Percentiles rank a stretch among this genome's conserved stretches.
phyloP scores from a whole-genome alignment of 192 early-diverging fungal species.

The Rhizoclosmatium globosum region DNA sequence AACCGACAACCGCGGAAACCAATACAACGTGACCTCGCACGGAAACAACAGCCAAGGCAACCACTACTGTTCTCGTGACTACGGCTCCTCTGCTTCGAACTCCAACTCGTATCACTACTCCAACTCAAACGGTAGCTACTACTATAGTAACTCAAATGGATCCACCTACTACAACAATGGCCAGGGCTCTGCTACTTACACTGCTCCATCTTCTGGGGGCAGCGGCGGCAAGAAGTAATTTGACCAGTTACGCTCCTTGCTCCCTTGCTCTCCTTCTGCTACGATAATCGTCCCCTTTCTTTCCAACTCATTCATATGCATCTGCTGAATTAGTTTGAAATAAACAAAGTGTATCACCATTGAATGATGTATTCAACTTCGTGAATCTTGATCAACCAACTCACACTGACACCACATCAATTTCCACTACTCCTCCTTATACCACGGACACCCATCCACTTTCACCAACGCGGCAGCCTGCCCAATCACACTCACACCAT shows the following conservation, averaged over 20 bases:
- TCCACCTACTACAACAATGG: constrained; percentile 1
- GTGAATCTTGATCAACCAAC: too few relatives aligned
- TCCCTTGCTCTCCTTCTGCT: background rate
- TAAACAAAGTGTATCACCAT: too few relatives aligned
- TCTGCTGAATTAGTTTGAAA: too few relatives aligned
- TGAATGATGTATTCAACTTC: too few relatives aligned
- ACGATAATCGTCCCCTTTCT: too few relatives aligned
- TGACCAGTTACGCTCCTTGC: background rate
- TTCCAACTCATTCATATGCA: too few relatives aligned
- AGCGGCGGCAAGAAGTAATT: constrained; percentile 6
- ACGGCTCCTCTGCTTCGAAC: constrained; percentile 14
- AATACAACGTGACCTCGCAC: background rate
- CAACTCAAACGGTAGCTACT: constrained; percentile 16
- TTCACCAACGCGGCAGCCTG: background rate
- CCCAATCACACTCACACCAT: background rate
- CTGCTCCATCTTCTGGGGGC: background rate
- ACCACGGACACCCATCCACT: background rate
- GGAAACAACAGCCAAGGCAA: constrained; percentile 5
- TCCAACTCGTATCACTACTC: constrained; percentile 23
- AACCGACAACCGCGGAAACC: constrained; percentile 21
- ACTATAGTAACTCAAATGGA: constrained; percentile 12
- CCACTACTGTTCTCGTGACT: constrained; percentile 18
- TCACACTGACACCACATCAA: too few relatives aligned
- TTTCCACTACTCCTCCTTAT: too few relatives aligned
- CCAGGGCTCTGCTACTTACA: background rate